Evolutionary conservation across 2,329 filamentous ascomycete genomes (phyloP), one percentile per base, ranked within the genome.

Genomic region (Colletotrichum karsti): DNA sequence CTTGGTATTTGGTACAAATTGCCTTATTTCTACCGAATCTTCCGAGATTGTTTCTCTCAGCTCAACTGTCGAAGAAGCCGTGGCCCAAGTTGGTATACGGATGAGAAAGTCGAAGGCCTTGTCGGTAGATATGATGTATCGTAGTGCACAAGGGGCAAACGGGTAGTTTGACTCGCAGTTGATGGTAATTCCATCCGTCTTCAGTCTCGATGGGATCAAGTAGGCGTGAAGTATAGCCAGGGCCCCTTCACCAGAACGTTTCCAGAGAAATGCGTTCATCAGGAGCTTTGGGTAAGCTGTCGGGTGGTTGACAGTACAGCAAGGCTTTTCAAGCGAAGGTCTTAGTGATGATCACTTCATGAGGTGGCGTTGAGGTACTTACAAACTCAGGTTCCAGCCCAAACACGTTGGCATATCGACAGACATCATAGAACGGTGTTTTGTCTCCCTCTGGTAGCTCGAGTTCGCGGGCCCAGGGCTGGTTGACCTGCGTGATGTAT

Each of bases 271-370:
- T 1, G 59, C 28, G 35, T 62, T 55, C 59, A 82, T 78, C 1
- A 86, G 73, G 63, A 86, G 88, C 70, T 89, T 89, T 0, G 87
- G 86, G 68, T 84, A 87, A 8, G 84, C 87, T 71, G 88, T 86
- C 1, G 82, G 83, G 70, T 88, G 85, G 64, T 89, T 89, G 66
- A 89, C 87, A 1, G 86, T 87, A 71, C 87, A 89, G 75, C 87
- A 89, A 2, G 84, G 83, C 50, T 78, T 61, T 48, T 12, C 9
- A 3, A 28, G 24, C 15, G 0, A 7, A 20, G 10, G 3, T n/a
- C 15, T 30, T 5, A 30, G 0, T 2, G 26, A 7, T n/a, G 13
- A 10, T 48, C 44, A 26, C 15, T 1, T 0, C 10, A 8, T n/a
- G n/a, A 22, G 12, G 42, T 9, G 15, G n/a, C n/a, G n/a, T 13